Base-by-base conservation (phyloP, 352 stramenopile genomes). In the Thalassiosira hispida region DNA sequence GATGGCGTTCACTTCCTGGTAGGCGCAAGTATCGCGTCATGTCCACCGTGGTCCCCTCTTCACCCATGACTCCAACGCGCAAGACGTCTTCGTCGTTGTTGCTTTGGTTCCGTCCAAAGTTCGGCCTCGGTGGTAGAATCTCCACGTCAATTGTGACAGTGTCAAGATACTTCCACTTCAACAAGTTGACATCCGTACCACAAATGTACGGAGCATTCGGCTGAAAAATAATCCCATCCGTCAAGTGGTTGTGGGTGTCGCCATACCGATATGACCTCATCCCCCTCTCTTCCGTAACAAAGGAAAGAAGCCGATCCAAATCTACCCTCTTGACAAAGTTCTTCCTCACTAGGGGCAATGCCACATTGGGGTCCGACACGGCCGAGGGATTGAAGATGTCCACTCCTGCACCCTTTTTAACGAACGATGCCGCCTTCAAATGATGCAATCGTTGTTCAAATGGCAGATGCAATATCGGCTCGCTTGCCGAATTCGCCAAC, bases 161-260 rank as follows among this genome's bases (percentile, higher is more conserved):
- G 62, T 94, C 88, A 16, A 94, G 65, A 77, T 94, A 94, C 47
- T 94, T 94, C 88, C 88, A 94, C 65, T 94, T 94, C 7, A 94
- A 63, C 8, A 94, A 57, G 27, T 89, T 82, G 0, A 85, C 62
- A 76, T 94, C 88, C 2, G 86, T 94, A 31, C 88, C 88, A 73
- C 83, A 91, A 22, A 87, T 78, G 63, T 94, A 94, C 0, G 84
- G 86, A 5, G 78, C 52, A 68, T 94, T 94, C 4, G 88, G 88
- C 64, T 93, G 82, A 69, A 89, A 87, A 20, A 94, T 94, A 23
- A 94, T 94, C 20, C 88, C 88, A 84, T 94, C 88, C 11, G 88
- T 94, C 51, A 94, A 70, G 51, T 94, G 88, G 74, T 92, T 80
- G 71, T 94, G 88, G 0, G 83, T 74, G 14, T 90, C 73, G 35